These are phyloP conservation scores for Viola odorata DNA, from an alignment of 345 rosid genomes.

Conservation along the genomic window DNA sequence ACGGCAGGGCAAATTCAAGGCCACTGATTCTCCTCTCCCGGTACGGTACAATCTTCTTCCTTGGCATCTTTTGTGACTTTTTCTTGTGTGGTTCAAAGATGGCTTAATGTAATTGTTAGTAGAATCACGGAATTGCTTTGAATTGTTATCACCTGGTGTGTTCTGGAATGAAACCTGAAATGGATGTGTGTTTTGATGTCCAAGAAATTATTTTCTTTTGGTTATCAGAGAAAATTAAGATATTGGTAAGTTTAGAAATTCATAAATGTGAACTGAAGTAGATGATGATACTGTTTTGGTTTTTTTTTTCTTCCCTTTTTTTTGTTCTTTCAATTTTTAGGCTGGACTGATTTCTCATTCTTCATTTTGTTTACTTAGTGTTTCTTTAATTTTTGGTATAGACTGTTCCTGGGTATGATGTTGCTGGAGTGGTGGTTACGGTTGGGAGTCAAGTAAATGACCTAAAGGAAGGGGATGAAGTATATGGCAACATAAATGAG, in stretches of 20 bases:
- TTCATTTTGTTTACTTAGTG: not conserved
- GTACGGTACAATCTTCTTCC: slow-evolving; percentile 20
- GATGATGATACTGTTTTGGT: too few species aligned
- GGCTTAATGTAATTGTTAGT: too few species aligned
- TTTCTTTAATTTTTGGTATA: slow-evolving; percentile 13
- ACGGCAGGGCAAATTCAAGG: slow-evolving; percentile 89
- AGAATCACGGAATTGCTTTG: too few species aligned
- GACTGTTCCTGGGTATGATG: slow-evolving; percentile 97
- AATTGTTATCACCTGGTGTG: too few species aligned
- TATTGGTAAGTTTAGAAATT: too few species aligned
- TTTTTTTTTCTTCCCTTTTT: too few species aligned
- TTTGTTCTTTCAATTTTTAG: not conserved
- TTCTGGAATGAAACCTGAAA: too few species aligned
- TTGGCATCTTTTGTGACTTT: not conserved
- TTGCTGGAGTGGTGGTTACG: slow-evolving; percentile 82
- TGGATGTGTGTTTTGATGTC: too few species aligned
- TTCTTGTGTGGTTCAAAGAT: not conserved
- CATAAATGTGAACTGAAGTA: too few species aligned
- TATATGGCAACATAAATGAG: slow-evolving; percentile 85
- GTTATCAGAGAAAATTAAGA: too few species aligned
- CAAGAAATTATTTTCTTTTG: too few species aligned
- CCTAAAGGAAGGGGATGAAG: slow-evolving; percentile 80
- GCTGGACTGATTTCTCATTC: not conserved
- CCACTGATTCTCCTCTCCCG: slow-evolving; percentile 89
- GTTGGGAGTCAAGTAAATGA: slow-evolving; percentile 67